Evolutionary conservation across 2,329 filamentous ascomycete genomes (phyloP).

Genomic region (Microdochium nivale): DNA sequence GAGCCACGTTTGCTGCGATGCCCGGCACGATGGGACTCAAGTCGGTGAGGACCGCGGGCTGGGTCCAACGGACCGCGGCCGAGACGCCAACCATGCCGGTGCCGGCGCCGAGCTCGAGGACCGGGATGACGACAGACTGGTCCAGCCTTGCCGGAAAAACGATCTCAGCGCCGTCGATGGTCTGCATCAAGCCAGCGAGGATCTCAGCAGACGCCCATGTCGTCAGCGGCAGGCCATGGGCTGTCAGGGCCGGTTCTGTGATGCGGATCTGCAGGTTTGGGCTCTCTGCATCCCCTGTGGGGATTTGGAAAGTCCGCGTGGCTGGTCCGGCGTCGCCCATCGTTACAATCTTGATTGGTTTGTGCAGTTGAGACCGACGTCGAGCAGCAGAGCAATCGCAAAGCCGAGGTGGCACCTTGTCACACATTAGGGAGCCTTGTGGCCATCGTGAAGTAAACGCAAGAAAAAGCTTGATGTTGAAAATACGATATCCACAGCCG

Average conservation of each 20-base stretch:
- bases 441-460: not conserved
- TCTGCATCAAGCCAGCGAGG: conserved; percentile 22
- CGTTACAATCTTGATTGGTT: not conserved
- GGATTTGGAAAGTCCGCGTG: conserved; percentile 1
- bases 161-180: conserved; percentile 12
- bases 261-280: conserved; percentile 1
- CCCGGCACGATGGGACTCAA: conserved; percentile 21
- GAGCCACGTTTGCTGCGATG: conserved; percentile 19
- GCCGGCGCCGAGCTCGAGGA: conserved; percentile 27
- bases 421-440: not conserved
- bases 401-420: not conserved
- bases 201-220: conserved; percentile 28
- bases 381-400: not conserved
- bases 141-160: conserved; percentile 3
- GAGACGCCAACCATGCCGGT: conserved; percentile 26
- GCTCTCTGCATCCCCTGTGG: not conserved
- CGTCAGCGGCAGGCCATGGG: conserved; percentile 24
- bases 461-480: not conserved
- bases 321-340: not conserved
- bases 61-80: conserved; percentile 19
- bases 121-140: conserved; percentile 6
- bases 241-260: conserved; percentile 8
- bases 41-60: conserved; percentile 21
- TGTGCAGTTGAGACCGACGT: not conserved
- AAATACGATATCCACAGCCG: not conserved